These are phyloP conservation scores for Coemansia umbellata DNA, from an alignment of 192 early-diverging fungal genomes.

Conservation along the genomic window DNA sequence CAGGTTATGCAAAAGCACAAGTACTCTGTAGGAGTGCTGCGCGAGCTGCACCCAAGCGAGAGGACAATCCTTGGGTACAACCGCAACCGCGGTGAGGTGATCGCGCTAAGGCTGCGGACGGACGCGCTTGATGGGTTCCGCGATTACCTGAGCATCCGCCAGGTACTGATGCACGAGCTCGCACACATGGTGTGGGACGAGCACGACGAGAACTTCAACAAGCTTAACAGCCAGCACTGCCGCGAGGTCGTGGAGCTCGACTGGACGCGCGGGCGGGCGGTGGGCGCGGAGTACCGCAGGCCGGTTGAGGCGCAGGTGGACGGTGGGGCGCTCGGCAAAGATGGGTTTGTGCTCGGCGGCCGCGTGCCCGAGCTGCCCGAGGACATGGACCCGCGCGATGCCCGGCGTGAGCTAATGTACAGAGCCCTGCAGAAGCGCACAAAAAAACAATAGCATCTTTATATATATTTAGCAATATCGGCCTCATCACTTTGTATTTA, in stretches of 20 bases:
- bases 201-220: slow-evolving; percentile 44
- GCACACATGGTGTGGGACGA: slow-evolving; percentile 51
- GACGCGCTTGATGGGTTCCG: slow-evolving; percentile 42
- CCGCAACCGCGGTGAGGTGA: slow-evolving; percentile 38
- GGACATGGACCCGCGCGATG: not conserved
- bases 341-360: slow-evolving; percentile 46
- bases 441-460: slow-evolving; percentile 3
- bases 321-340: slow-evolving; percentile 22
- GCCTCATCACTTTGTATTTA: no score
- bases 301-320: slow-evolving; percentile 23
- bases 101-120: slow-evolving; percentile 40
- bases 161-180: slow-evolving; percentile 50
- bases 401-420: slow-evolving; percentile 26
- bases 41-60: slow-evolving; percentile 39
- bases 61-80: slow-evolving; percentile 47
- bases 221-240: slow-evolving; percentile 36
- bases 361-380: slow-evolving; percentile 10
- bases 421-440: slow-evolving; percentile 18
- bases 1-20: slow-evolving; percentile 27
- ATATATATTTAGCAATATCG: not conserved
- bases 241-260: slow-evolving; percentile 40
- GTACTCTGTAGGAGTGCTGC: slow-evolving; percentile 32
- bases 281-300: slow-evolving; percentile 14
- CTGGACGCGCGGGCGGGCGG: slow-evolving; percentile 36
- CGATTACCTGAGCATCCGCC: slow-evolving; percentile 21